A percentile compares a stretch with the other conserved stretches of the same genome.
These are phyloP conservation scores for Talaromyces sp. DNA, from an alignment of 2,329 filamentous ascomycete species.

Conservation along the genomic window DNA sequence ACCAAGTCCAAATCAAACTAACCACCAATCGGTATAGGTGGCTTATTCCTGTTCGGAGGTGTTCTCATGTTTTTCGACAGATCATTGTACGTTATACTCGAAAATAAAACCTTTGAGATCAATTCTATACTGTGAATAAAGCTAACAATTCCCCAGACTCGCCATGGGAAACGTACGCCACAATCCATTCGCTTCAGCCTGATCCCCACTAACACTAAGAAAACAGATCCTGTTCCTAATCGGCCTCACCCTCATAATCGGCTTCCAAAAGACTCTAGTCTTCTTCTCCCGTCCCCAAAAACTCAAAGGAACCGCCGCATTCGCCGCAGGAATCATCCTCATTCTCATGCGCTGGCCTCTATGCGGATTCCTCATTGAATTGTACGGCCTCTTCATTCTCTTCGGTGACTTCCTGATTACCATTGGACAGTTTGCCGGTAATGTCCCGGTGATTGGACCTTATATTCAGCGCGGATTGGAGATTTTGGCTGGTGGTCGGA, in stretches of 20 bases:
- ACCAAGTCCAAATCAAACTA: slow-evolving; percentile 16
- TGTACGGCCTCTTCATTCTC: slow-evolving; percentile 89
- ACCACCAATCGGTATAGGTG: slow-evolving; percentile 59
- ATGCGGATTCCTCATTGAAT: slow-evolving; percentile 84
- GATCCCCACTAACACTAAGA: slow-evolving; percentile 5
- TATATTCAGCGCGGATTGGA: slow-evolving; percentile 78
- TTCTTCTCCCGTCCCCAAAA: slow-evolving; percentile 97
- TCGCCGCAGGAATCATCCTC: slow-evolving; percentile 77
- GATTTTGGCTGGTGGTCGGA: slow-evolving; percentile 67
- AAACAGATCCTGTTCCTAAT: slow-evolving; percentile 91
- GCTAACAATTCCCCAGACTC: slow-evolving; percentile 60
- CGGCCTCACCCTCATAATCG: slow-evolving; percentile 94
- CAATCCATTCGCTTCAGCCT: slow-evolving; percentile 1
- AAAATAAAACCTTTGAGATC: slow-evolving; percentile 6
- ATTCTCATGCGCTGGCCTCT: slow-evolving; percentile 91
- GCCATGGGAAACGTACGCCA: slow-evolving; percentile 89
- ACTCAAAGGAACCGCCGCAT: slow-evolving; percentile 85
- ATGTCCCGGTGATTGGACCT: slow-evolving; percentile 81
- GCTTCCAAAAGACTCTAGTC: slow-evolving; percentile 81
- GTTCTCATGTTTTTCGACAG: slow-evolving; percentile 98
- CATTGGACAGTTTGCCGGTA: slow-evolving; percentile 83
- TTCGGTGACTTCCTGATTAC: slow-evolving; percentile 97
- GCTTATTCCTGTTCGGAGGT: slow-evolving; percentile 91
- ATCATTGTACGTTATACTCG: slow-evolving; percentile 69
- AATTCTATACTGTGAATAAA: not conserved